phyloP scores from a whole-genome alignment of 2,329 filamentous ascomycete genomes.

The Phyllosticta capitalensis region DNA sequence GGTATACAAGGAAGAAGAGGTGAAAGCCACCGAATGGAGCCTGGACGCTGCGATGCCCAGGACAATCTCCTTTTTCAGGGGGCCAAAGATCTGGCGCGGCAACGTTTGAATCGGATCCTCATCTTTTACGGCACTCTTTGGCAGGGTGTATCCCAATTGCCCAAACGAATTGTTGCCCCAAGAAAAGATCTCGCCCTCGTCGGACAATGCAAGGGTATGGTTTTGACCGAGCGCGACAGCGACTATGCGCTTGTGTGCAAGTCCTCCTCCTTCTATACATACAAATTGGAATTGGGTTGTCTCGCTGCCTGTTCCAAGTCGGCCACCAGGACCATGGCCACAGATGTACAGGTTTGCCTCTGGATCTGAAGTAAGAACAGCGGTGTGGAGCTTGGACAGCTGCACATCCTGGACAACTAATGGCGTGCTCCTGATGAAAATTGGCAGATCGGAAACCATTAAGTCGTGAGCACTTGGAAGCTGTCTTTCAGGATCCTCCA shows the following conservation, averaged over 20 bases:
- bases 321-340: constrained; percentile 81
- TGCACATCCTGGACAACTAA: constrained; percentile 70
- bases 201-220: constrained; percentile 76
- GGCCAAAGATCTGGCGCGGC: constrained; percentile 83
- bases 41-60: constrained; percentile 79
- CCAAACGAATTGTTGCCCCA: constrained; percentile 86
- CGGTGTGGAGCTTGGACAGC: constrained; percentile 87
- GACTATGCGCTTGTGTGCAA: constrained; percentile 63
- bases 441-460: constrained; percentile 52
- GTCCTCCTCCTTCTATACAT: constrained; percentile 64
- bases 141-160: constrained; percentile 77
- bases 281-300: constrained; percentile 79
- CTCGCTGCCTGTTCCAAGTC: constrained; percentile 82
- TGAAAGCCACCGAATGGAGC: constrained; percentile 86
- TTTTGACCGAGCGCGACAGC: constrained; percentile 84
- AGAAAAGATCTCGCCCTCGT: constrained; percentile 83
- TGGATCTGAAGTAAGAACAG: constrained; percentile 76
- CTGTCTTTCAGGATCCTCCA: constrained; percentile 24
- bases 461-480: neutral
- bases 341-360: constrained; percentile 88
- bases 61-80: constrained; percentile 76
- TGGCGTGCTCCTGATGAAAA: constrained; percentile 60
- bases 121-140: constrained; percentile 56
- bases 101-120: constrained; percentile 74
- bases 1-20: constrained; percentile 70